A percentile compares a stretch with the other conserved stretches of the same genome.
These are phyloP conservation scores for Mikania micrantha DNA, from an alignment of 129 eudicot species.

Conservation along the genomic window DNA sequence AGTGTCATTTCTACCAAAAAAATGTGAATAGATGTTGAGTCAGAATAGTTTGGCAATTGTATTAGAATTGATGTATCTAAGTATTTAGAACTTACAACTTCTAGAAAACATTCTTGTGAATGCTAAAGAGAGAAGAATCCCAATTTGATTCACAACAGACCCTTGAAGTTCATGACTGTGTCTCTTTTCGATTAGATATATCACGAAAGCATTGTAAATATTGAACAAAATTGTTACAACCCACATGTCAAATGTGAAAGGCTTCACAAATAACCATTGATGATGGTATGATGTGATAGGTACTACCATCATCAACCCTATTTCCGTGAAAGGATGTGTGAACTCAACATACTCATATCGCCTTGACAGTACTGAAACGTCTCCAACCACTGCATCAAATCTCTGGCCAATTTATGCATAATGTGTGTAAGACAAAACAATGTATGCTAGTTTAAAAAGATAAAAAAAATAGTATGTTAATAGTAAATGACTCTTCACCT, in stretches of 20 bases:
- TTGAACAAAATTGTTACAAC: constrained; percentile 20
- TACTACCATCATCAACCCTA: constrained; percentile 48
- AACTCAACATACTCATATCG: constrained; percentile 39
- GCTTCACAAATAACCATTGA: constrained; percentile 47
- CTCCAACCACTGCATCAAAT: constrained; percentile 53
- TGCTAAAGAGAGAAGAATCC: constrained; percentile 24
- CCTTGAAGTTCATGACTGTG: constrained; percentile 31
- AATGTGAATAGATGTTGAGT: no score
- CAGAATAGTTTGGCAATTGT: no score
- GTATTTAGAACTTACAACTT: constrained; percentile 9
- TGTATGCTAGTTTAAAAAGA: no score
- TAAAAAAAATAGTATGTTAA: no score
- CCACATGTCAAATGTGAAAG: constrained; percentile 53
- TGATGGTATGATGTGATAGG: constrained; percentile 25
- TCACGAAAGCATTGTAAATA: constrained; percentile 39
- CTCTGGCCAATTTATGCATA: constrained; percentile 19
- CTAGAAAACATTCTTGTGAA: constrained; percentile 23
- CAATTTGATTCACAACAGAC: constrained; percentile 27
- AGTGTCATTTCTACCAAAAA: no score
- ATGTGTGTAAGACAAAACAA: background rate
- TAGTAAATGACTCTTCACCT: constrained; percentile 37
- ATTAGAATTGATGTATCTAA: no score
- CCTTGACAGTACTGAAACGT: constrained; percentile 32
- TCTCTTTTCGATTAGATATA: constrained; percentile 48
- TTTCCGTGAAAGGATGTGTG: constrained; percentile 44